These are phyloP conservation scores for Rachicladosporium sp. DNA, from an alignment of 2,329 filamentous ascomycete genomes.

Conservation along the genomic window DNA sequence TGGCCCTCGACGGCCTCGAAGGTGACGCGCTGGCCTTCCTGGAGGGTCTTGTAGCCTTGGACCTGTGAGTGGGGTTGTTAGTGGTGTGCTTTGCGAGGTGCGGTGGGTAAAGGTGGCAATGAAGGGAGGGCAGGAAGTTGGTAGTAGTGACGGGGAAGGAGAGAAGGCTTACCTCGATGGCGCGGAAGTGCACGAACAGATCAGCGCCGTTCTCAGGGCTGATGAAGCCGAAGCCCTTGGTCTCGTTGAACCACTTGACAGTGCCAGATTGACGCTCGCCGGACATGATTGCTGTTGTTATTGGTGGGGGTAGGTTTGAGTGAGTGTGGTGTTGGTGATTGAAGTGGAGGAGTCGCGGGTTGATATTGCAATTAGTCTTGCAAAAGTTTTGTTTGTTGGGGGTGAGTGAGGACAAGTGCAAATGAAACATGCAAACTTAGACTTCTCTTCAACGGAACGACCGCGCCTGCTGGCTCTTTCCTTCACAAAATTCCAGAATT, in stretches of 20 bases:
- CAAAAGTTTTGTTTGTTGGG: too few relatives aligned
- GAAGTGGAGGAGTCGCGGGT: too few relatives aligned
- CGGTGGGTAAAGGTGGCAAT: neutral
- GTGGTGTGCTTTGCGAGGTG: neutral
- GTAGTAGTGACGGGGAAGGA: too few relatives aligned
- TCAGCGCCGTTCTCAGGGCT: conserved; percentile 6
- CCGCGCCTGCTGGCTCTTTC: too few relatives aligned
- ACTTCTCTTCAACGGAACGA: too few relatives aligned
- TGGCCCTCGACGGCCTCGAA: conserved; percentile 6
- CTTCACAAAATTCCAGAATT: too few relatives aligned
- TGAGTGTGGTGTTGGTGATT: conserved; percentile 1
- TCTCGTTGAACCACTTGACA: conserved; percentile 7
- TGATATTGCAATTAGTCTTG: too few relatives aligned
- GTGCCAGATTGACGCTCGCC: conserved; percentile 6
- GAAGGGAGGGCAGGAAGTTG: too few relatives aligned
- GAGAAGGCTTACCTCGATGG: conserved; percentile 6
- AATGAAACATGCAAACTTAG: too few relatives aligned
- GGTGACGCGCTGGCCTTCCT: conserved; percentile 5
- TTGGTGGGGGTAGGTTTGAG: neutral
- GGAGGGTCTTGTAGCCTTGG: conserved; percentile 6
- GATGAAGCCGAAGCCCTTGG: conserved; percentile 6
- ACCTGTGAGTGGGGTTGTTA: conserved; percentile 1
- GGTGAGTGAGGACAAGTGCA: too few relatives aligned
- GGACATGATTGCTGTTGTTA: conserved; percentile 3
- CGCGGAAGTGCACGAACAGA: conserved; percentile 7